A percentile compares a stretch with the other conserved stretches of the same genome.
Evolutionary conservation across 78 protist genomes (phyloP).

Genomic region (Planoprotostelium fungivorum): DNA sequence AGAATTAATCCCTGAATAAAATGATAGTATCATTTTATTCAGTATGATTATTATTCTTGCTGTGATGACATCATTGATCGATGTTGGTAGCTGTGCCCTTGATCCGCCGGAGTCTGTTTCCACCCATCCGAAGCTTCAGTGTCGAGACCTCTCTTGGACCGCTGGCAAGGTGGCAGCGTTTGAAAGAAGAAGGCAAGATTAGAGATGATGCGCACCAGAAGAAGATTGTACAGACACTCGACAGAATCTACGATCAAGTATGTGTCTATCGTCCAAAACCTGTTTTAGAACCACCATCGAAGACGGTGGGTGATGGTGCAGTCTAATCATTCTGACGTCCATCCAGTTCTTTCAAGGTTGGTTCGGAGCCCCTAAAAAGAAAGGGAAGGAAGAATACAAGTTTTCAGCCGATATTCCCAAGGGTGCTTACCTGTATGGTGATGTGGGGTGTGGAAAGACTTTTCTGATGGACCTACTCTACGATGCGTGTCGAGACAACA

Average conservation of each 20-base stretch:
- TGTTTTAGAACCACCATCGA: too few relatives aligned
- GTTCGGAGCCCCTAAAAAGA: slow-evolving; percentile 2
- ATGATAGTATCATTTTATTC: too few relatives aligned
- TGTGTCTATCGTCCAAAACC: slow-evolving; percentile 11
- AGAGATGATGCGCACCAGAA: slow-evolving; percentile 23
- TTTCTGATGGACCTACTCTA: slow-evolving; percentile 87
- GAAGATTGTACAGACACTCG: slow-evolving; percentile 35
- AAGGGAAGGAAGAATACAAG: background rate
- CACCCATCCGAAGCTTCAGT: too few relatives aligned
- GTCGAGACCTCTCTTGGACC: too few relatives aligned
- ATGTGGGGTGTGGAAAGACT: slow-evolving; percentile 91
- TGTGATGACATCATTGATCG: too few relatives aligned
- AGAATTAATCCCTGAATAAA: too few relatives aligned
- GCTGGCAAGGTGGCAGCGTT: slow-evolving; percentile 16
- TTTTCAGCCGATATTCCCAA: slow-evolving; percentile 14
- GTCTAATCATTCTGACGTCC: background rate
- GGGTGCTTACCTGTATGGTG: slow-evolving; percentile 81
- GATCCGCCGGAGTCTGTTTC: too few relatives aligned
- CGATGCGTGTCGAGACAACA: slow-evolving; percentile 13
- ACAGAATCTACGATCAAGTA: slow-evolving; percentile 30
- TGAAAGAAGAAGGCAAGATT: slow-evolving; percentile 18
- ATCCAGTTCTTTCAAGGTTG: slow-evolving; percentile 10
- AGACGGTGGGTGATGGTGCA: too few relatives aligned
- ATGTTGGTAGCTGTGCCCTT: too few relatives aligned
- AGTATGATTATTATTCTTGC: too few relatives aligned